These are phyloP conservation scores for Daedalea quercina DNA, from an alignment of 768 basidiomycete species.

Conservation along the genomic window DNA sequence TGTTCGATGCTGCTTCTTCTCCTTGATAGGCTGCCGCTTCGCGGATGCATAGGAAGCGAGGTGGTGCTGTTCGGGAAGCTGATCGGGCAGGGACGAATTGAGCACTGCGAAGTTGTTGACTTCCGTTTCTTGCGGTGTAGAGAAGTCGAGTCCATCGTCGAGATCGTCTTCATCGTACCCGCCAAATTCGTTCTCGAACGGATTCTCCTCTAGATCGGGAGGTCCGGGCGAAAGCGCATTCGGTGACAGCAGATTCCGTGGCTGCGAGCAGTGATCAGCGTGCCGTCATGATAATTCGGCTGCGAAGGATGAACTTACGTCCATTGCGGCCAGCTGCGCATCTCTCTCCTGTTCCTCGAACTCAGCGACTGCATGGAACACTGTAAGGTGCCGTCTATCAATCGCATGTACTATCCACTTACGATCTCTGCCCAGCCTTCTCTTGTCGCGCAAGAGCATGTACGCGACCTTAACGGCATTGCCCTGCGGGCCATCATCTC, in stretches of 20 bases:
- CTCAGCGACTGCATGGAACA: slow-evolving; percentile 48
- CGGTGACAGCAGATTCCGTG: slow-evolving; percentile 65
- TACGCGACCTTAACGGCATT: slow-evolving; percentile 97
- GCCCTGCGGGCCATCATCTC: slow-evolving; percentile 79
- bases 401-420: slow-evolving; percentile 28
- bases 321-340: slow-evolving; percentile 71
- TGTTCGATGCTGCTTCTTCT: slow-evolving; percentile 70
- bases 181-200: slow-evolving; percentile 72
- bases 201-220: slow-evolving; percentile 63
- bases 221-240: slow-evolving; percentile 48
- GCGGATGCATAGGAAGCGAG: slow-evolving; percentile 61
- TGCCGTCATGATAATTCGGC: slow-evolving; percentile 5
- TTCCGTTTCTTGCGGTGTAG: slow-evolving; percentile 40
- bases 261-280: slow-evolving; percentile 32
- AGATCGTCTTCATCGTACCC: slow-evolving; percentile 51
- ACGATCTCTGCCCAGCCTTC: slow-evolving; percentile 79
- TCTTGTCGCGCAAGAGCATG: slow-evolving; percentile 86
- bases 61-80: slow-evolving; percentile 59
- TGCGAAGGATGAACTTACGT: slow-evolving; percentile 43
- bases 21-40: slow-evolving; percentile 39
- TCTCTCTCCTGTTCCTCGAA: slow-evolving; percentile 85
- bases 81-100: slow-evolving; percentile 73
- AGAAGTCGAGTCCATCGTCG: slow-evolving; percentile 45
- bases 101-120: slow-evolving; percentile 79
- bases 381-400: slow-evolving; percentile 11